These are phyloP conservation scores for Haplographium delicatum DNA, from an alignment of 495 filamentous ascomycete genomes.

Conservation along the genomic window DNA sequence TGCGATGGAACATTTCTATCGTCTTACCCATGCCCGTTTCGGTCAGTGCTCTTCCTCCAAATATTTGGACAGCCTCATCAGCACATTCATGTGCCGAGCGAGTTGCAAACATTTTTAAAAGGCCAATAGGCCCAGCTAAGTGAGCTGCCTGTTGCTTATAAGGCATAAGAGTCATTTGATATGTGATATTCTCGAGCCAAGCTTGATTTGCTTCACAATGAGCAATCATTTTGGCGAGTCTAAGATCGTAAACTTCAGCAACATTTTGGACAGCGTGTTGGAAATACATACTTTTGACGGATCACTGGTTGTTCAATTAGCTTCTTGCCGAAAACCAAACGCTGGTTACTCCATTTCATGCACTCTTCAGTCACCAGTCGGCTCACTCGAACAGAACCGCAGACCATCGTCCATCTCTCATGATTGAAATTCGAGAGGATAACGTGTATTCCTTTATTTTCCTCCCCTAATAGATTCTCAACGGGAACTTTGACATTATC, in stretches of 20 bases:
- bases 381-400: constrained; percentile 57
- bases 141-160: constrained; percentile 72
- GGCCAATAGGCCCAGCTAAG: constrained; percentile 75
- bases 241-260: constrained; percentile 3
- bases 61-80: constrained; percentile 80
- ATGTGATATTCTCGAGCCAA: constrained; percentile 78
- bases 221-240: constrained; percentile 80
- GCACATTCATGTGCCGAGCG: constrained; percentile 75
- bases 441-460: constrained; percentile 85
- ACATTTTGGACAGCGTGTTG: constrained; percentile 6
- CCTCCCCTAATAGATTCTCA: constrained; percentile 72
- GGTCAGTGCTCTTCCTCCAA: constrained; percentile 75
- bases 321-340: constrained; percentile 78
- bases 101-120: constrained; percentile 76
- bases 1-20: constrained; percentile 54
- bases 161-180: constrained; percentile 84
- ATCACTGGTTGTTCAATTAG: constrained; percentile 83
- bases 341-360: constrained; percentile 85
- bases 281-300: constrained; percentile 66
- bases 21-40: constrained; percentile 77
- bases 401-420: constrained; percentile 67
- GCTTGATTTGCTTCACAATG: constrained; percentile 75
- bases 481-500: constrained; percentile 76
- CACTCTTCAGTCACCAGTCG: constrained; percentile 76
- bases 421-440: constrained; percentile 87